Evolutionary conservation across 768 basidiomycete species (phyloP).

Genomic region (Lactifluus pinguis): DNA sequence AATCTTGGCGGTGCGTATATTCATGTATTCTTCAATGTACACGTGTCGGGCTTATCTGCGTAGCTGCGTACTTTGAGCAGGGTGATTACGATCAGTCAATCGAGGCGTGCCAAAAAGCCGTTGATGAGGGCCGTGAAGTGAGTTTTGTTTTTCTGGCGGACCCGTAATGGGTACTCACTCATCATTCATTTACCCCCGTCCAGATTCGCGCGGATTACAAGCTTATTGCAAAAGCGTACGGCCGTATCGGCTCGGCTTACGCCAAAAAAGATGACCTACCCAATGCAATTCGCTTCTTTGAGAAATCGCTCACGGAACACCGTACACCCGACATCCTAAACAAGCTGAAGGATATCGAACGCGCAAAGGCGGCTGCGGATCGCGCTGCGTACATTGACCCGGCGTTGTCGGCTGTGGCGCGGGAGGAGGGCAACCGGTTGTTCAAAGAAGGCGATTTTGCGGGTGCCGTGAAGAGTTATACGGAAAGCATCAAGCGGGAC

Average conservation of each 20-base stretch:
- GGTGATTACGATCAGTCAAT: slow-evolving; percentile 88
- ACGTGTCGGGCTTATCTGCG: background rate
- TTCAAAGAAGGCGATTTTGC: slow-evolving; percentile 95
- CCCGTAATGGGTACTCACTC: background rate
- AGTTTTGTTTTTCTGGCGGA: slow-evolving; percentile 17
- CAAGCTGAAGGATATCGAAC: slow-evolving; percentile 83
- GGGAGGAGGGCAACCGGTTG: slow-evolving; percentile 85
- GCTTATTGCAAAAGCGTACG: slow-evolving; percentile 88
- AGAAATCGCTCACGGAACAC: slow-evolving; percentile 93
- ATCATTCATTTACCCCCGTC: background rate
- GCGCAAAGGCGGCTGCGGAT: slow-evolving; percentile 66
- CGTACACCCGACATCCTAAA: slow-evolving; percentile 87
- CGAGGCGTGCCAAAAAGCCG: slow-evolving; percentile 90
- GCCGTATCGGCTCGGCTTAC: slow-evolving; percentile 82
- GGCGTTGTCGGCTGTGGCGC: slow-evolving; percentile 65
- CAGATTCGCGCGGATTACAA: slow-evolving; percentile 91
- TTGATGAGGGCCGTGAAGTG: slow-evolving; percentile 84
- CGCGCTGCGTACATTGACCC: slow-evolving; percentile 83
- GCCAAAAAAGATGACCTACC: slow-evolving; percentile 65
- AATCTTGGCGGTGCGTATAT: slow-evolving; percentile 65
- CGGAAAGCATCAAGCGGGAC: slow-evolving; percentile 94
- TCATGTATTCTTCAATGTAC: background rate
- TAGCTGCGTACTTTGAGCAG: slow-evolving; percentile 91
- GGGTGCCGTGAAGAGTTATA: slow-evolving; percentile 82
- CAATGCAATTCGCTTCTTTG: slow-evolving; percentile 82